Base-by-base conservation (phyloP, 1,284 basidiomycete species). In the Ustilago nuda region DNA sequence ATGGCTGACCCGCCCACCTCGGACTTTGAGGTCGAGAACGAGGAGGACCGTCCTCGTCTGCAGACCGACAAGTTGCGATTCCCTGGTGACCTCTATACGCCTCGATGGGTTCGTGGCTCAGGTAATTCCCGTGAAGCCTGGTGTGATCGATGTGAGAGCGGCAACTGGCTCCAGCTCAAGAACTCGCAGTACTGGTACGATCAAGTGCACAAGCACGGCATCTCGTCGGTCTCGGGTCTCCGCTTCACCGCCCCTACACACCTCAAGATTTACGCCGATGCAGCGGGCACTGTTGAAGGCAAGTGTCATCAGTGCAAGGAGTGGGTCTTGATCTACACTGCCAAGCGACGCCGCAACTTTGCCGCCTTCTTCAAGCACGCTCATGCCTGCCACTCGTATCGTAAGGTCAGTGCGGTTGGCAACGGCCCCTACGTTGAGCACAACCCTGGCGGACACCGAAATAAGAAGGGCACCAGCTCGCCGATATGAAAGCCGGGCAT, bases 131-230 rank as follows among this genome's bases (percentile, higher is more conserved):
- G 80, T 17, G 80, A 82, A 56, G 80, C 74, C 32, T 82, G 75
- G 75, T 82, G 80, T 63, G 77, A 74, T 45, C 72, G 74, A 1
- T 82, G 80, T 56, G 76, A 79, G 53, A 61, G 66, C 54, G 80
- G 80, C 58, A 75, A 72, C 55, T 82, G 80, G 80, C 48, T 82
- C 32, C 75, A 80, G 60, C 54, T 82, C 23, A 82, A 82, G 59
- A 79, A 76, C 50, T 76, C 70, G 55, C 78, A 80, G 66, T 80
- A 80, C 61, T 79, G 80, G 80, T 81, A 80, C 56, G 79, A 82
- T 57, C 70, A 79, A 39, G 79, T 76, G 23, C 67, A 74, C 69
- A 79, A 75, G 61, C 80, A 82, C 51, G 80, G 80, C 41, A 76
- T 82, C 68, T 72, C 66, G 43, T 71, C 78, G 4, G 69, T 75